Evolutionary conservation across 2,329 filamentous ascomycete species (phyloP).

Genomic region (Pleoardoris graminearum): DNA sequence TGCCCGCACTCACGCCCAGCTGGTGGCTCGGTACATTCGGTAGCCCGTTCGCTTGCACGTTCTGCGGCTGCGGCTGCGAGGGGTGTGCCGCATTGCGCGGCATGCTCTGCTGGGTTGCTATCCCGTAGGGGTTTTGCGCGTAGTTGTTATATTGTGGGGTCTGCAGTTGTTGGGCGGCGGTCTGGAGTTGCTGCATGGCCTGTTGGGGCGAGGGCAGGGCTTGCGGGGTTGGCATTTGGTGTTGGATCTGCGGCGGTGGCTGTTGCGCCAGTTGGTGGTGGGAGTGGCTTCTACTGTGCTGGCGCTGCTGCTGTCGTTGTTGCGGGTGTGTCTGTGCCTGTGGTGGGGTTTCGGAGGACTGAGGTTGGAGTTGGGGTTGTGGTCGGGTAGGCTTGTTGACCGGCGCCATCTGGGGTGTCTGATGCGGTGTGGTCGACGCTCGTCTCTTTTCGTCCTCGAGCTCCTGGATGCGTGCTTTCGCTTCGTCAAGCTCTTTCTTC

Average conservation of each 20-base stretch:
- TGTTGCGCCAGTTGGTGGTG: slow-evolving; percentile 14
- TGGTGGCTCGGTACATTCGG: slow-evolving; percentile 19
- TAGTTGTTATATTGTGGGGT: slow-evolving; percentile 26
- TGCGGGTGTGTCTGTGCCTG: background rate
- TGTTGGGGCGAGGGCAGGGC: slow-evolving; percentile 11
- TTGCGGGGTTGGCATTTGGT: slow-evolving; percentile 18
- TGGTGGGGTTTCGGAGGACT: slow-evolving; percentile 14
- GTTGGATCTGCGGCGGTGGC: background rate
- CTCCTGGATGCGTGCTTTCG: slow-evolving; percentile 41
- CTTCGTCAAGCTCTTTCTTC: slow-evolving; percentile 42
- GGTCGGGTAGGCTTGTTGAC: slow-evolving; percentile 1
- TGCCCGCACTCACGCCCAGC: slow-evolving; percentile 6
- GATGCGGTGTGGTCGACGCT: slow-evolving; percentile 30
- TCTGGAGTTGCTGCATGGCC: slow-evolving; percentile 25
- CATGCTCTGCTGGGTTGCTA: slow-evolving; percentile 16
- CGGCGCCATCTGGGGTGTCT: slow-evolving; percentile 25
- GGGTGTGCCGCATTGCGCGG: slow-evolving; percentile 11
- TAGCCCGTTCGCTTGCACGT: slow-evolving; percentile 22
- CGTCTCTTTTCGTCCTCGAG: slow-evolving; percentile 37
- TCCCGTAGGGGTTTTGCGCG: slow-evolving; percentile 25
- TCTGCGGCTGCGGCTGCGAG: slow-evolving; percentile 22
- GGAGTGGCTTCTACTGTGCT: slow-evolving; percentile 13
- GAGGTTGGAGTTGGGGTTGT: slow-evolving; percentile 23
- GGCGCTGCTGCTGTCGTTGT: slow-evolving; percentile 8
- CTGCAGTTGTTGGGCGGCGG: slow-evolving; percentile 20